Base-by-base conservation (phyloP, 2,329 filamentous ascomycete species). In the Calonectria multiphialidica region DNA sequence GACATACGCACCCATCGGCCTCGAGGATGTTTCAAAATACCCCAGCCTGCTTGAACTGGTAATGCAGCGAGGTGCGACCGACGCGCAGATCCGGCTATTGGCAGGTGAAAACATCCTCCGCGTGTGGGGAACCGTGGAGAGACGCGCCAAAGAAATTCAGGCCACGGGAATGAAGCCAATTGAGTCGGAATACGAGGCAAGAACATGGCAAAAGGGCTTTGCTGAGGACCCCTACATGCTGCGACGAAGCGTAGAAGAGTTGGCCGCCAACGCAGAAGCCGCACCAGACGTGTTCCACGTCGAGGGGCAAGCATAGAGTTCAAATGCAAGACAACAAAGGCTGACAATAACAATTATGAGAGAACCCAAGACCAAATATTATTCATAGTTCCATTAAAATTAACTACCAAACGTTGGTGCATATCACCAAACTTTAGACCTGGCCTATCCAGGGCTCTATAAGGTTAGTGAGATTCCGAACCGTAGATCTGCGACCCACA, bases 1-100 rank as follows among this genome's bases (percentile, higher is more conserved):
- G n/a, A 71, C 73, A 5, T 74, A 71, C 35, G 77, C 76, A 5
- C 80, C 80, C 1, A 69, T 67, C 8, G 80, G 81, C 2, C 67
- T 83, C 0, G 81, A 83, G 23, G 82, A 83, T 50, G 81, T 82
- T 4, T 82, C 80, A 1, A 80, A 82, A 40, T 85, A 83, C 69
- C 84, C 84, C 1, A 78, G 77, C 30, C 73, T 82, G 15, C 67
- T 82, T 13, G 75, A 82, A 57, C 49, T 80, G 5, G 55, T 81
- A 1, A 80, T 83, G 80, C 75, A 76, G 55, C 75, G 80, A 0
- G 81, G 81, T 15, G 81, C 73, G 12, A 80, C 80, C 1, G 81
- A 82, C 47, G 77, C 80, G n/a, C 77, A 82, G 66, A 65, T 75
- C 15, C 63, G 73, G 5, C 76, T 65, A 12, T 70, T 82, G 10